Base-by-base conservation (phyloP, 1,284 basidiomycete genomes). In the Melampsora occidentalis region DNA sequence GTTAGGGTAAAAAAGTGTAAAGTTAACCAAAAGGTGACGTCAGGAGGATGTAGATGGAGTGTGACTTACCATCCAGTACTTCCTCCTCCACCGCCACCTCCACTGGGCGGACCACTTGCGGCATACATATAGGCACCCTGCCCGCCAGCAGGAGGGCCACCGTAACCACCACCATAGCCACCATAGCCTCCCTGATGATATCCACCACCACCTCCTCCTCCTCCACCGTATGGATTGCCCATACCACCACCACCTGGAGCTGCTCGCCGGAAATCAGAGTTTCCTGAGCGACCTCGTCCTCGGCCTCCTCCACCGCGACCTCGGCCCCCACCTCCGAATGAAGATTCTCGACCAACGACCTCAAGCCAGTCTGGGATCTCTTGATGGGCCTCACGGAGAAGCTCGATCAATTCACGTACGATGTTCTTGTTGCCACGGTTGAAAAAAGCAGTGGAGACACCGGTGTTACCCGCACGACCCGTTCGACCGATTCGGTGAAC, bases 401-500 rank as follows among this genome's bases (percentile, higher is more conserved):
- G 88, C 83, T 97, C 95, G 76, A 98, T 86, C 65, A 99, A 87
- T 81, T 97, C 94, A 70, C 91, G 89, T 65, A 92, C 92, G 79
- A 98, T 96, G 85, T 94, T 91, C 83, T 90, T 90, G 86, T 95
- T 96, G 78, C 89, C 90, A 48, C 92, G 88, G 85, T 96, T 96
- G 88, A 94, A 95, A 86, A 96, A 95, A 4, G 93, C 92, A 33
- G 84, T 99, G 48, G 92, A 91, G 79, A 91, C 88, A 86, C 96
- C 96, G n/a, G 90, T 92, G 87, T 99, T 99, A 80, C 96, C 96
- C 18, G 97, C 97, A 89, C 96, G 95, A 75, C 97, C 96, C 25
- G 97, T 99, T 88, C 96, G 94, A 87, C 96, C 96, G 82, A 97
- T 97, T 82, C 94, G 93, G 84, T 97, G 94, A 67, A 97, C 95